Evolutionary conservation across 306 rosid genomes (phyloP), one percentile per base, ranked within the genome.

Genomic region (Hippophae gyantsensis): DNA sequence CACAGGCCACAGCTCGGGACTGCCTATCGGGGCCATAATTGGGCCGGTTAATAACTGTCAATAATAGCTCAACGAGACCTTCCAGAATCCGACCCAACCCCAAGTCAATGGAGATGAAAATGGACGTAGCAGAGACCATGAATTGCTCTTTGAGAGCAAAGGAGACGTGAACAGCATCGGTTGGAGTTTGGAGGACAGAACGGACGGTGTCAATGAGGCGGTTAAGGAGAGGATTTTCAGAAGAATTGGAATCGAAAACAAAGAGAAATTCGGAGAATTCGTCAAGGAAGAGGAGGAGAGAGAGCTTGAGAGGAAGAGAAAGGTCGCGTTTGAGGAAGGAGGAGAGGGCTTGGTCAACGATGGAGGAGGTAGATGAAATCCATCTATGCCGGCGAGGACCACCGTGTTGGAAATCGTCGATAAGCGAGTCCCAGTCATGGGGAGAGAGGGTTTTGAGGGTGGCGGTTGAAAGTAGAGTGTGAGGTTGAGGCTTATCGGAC

Each of bases 371-470:
- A 1, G 76, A 64, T 13, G 89, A 67, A 48, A 58, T 76, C 87
- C 87, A 85, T 65, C 72, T 78, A 26, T 65, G 59, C 41, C 72
- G 69, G 48, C 89, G 86, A 3, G 71, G 55, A 38, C 80, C 82
- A 60, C 90, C 88, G 81, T 7, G 56, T 43, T 85, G 95, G 78
- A 92, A 92, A 49, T 92, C 96, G 6, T 87, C 98, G 43, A 92
- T 79, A 46, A 92, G 63, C 13, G 74, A 45, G 72, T 92, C 96
- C 95, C 98, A 92, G 10, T 92, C 98, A 7, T 76, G 89, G 44
- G 62, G 62, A 10, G 95, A 72, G 44, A 87, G 79, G 8, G 83
- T 78, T 63, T 78, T 92, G 64, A 63, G 55, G 47, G 89, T 68
- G n/a, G 74, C 67, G 25, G 57, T 6, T 0, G 9, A 62, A 13